Conservation (phyloP, 108 stramenopile genomes). For the Bacterosira constricta region DNA sequence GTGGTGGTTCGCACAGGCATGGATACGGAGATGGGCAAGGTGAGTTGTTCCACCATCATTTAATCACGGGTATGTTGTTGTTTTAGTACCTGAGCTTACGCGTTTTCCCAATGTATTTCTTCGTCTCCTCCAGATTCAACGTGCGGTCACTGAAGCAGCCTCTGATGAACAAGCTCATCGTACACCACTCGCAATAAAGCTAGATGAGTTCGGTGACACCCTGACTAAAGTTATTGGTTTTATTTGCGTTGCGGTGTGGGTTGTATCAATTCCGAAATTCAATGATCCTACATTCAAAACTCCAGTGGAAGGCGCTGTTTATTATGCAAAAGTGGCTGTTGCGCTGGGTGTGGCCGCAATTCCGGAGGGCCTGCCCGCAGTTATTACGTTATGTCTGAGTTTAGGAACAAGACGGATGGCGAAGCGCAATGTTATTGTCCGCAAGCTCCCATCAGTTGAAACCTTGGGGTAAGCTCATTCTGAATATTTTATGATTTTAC, state of each 20-base stretch:
- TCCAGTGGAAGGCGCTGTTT: slow-evolving; percentile 82
- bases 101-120: too few species aligned
- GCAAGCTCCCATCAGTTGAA: slow-evolving; percentile 94
- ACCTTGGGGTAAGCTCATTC: slow-evolving; percentile 82
- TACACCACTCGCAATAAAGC: slow-evolving; percentile 93
- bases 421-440: slow-evolving; percentile 84
- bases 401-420: slow-evolving; percentile 94
- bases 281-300: slow-evolving; percentile 76
- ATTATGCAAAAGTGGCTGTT: slow-evolving; percentile 97
- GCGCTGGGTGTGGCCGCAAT: slow-evolving; percentile 98
- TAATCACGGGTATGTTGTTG: too few species aligned
- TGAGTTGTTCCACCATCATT: too few species aligned
- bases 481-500: neutral
- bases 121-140: slow-evolving; percentile 61
- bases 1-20: slow-evolving; percentile 93
- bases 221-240: slow-evolving; percentile 92
- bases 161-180: slow-evolving; percentile 67
- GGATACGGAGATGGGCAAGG: slow-evolving; percentile 94
- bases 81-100: too few species aligned
- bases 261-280: slow-evolving; percentile 89
- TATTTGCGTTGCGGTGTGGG: slow-evolving; percentile 93
- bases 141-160: slow-evolving; percentile 78
- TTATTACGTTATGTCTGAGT: slow-evolving; percentile 95
- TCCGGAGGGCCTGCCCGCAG: slow-evolving; percentile 98
- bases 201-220: slow-evolving; percentile 96